Conservation (phyloP, 441 rosid genomes). For the Pelargonium cotyledonis region DNA sequence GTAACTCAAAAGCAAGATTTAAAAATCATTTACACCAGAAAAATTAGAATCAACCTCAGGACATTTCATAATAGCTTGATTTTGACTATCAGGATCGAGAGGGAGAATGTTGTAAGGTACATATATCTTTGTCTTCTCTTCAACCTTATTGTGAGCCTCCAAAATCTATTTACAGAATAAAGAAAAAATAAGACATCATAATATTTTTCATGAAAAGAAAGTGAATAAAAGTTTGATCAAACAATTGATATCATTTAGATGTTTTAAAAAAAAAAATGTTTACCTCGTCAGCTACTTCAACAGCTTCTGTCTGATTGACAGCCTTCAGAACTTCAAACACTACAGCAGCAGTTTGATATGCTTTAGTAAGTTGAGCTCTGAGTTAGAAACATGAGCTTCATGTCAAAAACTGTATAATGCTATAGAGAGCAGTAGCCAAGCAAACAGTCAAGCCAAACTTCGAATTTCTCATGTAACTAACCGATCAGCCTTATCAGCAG, state of each 20-base stretch:
- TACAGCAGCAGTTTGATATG: slow-evolving; percentile 96
- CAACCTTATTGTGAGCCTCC: slow-evolving; percentile 90
- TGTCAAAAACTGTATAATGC: slow-evolving; percentile 1
- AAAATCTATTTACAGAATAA: slow-evolving; percentile 48
- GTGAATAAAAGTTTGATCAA: not conserved
- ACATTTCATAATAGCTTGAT: slow-evolving; percentile 94
- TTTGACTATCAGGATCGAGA: slow-evolving; percentile 96
- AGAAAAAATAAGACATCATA: too few species aligned
- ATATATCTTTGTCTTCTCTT: slow-evolving; percentile 84
- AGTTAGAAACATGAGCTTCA: slow-evolving; percentile 12
- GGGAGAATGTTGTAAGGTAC: slow-evolving; percentile 93
- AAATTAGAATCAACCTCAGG: slow-evolving; percentile 59
- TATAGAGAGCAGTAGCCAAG: not conserved
- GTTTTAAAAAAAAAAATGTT: slow-evolving; percentile 15
- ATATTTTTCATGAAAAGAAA: not conserved
- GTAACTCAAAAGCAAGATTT: not conserved
- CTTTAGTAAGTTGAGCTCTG: slow-evolving; percentile 97
- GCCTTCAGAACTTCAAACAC: slow-evolving; percentile 98
- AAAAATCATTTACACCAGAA: not conserved
- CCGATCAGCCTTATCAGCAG: slow-evolving; percentile 99
- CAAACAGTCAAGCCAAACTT: not conserved
- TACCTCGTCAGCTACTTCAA: slow-evolving; percentile 96
- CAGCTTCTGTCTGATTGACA: slow-evolving; percentile 82
- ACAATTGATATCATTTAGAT: not conserved
- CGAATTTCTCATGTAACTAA: slow-evolving; percentile 27